These are phyloP conservation scores for Thraustochytrium striatum DNA, from an alignment of 352 stramenopile species.

Conservation along the genomic window DNA sequence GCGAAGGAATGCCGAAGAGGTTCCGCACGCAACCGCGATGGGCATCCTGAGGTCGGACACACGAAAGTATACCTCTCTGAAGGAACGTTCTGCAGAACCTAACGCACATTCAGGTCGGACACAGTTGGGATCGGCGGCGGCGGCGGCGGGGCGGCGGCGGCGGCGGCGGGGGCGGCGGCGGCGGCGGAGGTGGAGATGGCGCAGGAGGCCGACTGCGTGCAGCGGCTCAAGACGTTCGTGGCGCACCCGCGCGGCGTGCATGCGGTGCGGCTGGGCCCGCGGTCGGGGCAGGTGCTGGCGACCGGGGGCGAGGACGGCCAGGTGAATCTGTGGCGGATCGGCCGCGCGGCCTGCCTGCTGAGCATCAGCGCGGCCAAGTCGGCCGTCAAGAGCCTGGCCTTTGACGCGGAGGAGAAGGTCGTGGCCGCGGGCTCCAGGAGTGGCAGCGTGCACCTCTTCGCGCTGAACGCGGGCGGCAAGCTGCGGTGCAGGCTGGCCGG, in stretches of 20 bases:
- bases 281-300: constrained; percentile 55
- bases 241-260: constrained; percentile 56
- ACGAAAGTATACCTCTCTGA: too few relatives aligned
- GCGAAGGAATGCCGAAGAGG: too few relatives aligned
- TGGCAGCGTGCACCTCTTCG: constrained; percentile 28
- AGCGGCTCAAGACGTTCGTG: constrained; percentile 52
- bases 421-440: constrained; percentile 39
- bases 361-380: constrained; percentile 55
- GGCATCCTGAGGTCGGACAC: too few relatives aligned
- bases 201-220: too few relatives aligned
- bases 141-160: too few relatives aligned
- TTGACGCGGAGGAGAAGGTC: constrained; percentile 55
- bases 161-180: too few relatives aligned
- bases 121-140: too few relatives aligned
- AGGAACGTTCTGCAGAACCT: too few relatives aligned
- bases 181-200: too few relatives aligned
- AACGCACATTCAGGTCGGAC: too few relatives aligned
- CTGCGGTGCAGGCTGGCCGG: constrained; percentile 4
- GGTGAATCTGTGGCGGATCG: constrained; percentile 58
- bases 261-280: constrained; percentile 52
- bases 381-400: constrained; percentile 55
- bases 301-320: constrained; percentile 56
- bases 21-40: too few relatives aligned
- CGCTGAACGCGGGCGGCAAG: constrained; percentile 1
- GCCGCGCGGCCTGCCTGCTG: constrained; percentile 52